phyloP scores from a whole-genome alignment of 345 rosid genomes.

The Populus alba region DNA sequence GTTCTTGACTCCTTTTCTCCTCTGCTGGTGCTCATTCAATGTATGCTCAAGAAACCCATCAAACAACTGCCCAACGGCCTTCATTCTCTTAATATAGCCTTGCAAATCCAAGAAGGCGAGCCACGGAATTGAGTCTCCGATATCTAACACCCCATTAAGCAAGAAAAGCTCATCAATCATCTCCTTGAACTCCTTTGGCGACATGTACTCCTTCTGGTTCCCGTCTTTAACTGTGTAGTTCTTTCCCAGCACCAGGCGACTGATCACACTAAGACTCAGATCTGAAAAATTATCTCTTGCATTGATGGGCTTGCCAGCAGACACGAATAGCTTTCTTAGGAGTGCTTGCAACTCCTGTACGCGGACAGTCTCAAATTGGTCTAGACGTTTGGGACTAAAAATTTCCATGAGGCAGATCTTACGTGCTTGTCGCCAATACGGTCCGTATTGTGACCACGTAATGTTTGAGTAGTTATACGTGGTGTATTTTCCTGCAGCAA shows the following conservation, averaged over 20 bases:
- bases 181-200: conserved; percentile 58
- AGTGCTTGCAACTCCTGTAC: conserved; percentile 40
- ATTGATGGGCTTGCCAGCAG: conserved; percentile 13
- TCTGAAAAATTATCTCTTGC: conserved; percentile 45
- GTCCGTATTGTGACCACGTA: conserved; percentile 63
- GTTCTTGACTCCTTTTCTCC: conserved; percentile 31
- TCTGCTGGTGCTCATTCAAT: conserved; percentile 49
- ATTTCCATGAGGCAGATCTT: conserved; percentile 56
- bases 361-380: conserved; percentile 52
- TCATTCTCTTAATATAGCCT: conserved; percentile 63
- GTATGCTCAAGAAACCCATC: conserved; percentile 57
- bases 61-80: conserved; percentile 49
- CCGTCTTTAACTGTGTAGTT: conserved; percentile 41
- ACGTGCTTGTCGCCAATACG: conserved; percentile 66
- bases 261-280: conserved; percentile 51
- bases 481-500: conserved; percentile 62
- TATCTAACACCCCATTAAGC: conserved; percentile 54
- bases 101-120: conserved; percentile 55
- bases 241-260: conserved; percentile 64
- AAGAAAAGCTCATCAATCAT: conserved; percentile 66
- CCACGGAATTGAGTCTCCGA: conserved; percentile 73
- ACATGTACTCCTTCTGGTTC: conserved; percentile 30
- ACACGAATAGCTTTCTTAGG: conserved; percentile 16
- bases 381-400: conserved; percentile 55
- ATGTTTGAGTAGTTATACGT: conserved; percentile 60